phyloP scores from a whole-genome alignment of 441 rosid genomes.

The Eutrema salsugineum region DNA sequence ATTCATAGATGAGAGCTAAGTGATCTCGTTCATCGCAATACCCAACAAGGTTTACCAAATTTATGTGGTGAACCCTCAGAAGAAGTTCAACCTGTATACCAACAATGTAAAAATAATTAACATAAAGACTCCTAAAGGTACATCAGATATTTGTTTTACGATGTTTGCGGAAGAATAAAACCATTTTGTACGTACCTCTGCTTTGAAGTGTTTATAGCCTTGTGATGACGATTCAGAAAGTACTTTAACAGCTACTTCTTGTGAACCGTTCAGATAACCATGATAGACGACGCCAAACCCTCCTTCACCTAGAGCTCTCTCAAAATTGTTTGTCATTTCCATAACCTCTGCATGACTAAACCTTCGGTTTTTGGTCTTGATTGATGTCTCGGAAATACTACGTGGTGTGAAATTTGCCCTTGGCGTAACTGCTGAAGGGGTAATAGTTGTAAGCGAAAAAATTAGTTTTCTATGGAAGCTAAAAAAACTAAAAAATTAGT shows the following conservation, averaged over 20 bases:
- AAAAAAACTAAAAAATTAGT: no score
- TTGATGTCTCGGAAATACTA: neutral
- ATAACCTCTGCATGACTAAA: slow-evolving; percentile 24
- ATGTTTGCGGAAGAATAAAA: neutral
- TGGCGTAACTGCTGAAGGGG: neutral
- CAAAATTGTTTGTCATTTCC: slow-evolving; percentile 30
- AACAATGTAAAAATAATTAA: neutral
- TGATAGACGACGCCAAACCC: slow-evolving; percentile 43
- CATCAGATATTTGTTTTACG: neutral
- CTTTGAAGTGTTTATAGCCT: slow-evolving; percentile 41
- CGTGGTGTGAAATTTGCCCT: neutral
- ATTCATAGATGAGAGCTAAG: slow-evolving; percentile 49
- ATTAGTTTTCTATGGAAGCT: no score
- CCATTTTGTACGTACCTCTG: slow-evolving; percentile 32
- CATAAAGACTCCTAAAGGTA: neutral
- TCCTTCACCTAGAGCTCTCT: slow-evolving; percentile 38
- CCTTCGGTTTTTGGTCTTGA: slow-evolving; percentile 13
- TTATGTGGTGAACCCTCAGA: slow-evolving; percentile 50
- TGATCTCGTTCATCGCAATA: slow-evolving; percentile 47
- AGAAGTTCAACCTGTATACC: slow-evolving; percentile 32
- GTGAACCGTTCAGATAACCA: slow-evolving; percentile 25
- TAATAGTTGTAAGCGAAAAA: neutral
- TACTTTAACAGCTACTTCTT: slow-evolving; percentile 38
- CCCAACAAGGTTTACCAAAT: slow-evolving; percentile 49
- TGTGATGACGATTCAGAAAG: slow-evolving; percentile 37